Evolutionary conservation across 306 rosid genomes (phyloP).

Genomic region (Potentilla sterilis): DNA sequence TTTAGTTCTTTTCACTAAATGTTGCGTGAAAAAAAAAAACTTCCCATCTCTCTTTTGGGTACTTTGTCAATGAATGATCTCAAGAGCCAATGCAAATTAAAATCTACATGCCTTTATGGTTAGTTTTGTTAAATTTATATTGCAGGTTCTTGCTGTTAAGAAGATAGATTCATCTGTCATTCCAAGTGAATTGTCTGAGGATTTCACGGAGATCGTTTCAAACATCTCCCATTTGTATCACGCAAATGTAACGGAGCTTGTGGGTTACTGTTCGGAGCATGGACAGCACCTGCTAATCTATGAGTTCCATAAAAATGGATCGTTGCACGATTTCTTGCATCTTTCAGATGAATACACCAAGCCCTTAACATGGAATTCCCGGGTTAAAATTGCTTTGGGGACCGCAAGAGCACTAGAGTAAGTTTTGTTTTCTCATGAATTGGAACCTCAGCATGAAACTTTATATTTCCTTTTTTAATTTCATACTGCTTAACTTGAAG

Average conservation of each 20-base stretch:
- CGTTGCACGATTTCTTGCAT: conserved; percentile 86
- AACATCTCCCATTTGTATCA: conserved; percentile 77
- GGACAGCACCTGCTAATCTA: conserved; percentile 85
- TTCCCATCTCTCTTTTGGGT: not conserved
- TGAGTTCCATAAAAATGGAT: conserved; percentile 85
- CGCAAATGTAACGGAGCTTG: conserved; percentile 84
- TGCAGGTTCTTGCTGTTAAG: conserved; percentile 91
- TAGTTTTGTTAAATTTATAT: conserved; percentile 23
- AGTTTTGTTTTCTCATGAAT: conserved; percentile 28
- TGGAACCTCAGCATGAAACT: not conserved
- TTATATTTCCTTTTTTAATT: not conserved
- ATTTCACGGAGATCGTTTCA: conserved; percentile 69
- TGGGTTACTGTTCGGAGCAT: conserved; percentile 96
- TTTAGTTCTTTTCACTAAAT: conserved; percentile 4
- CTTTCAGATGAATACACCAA: conserved; percentile 75
- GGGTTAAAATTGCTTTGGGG: conserved; percentile 96
- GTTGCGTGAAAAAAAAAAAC: not conserved
- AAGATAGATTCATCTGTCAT: conserved; percentile 81
- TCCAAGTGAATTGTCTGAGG: conserved; percentile 48
- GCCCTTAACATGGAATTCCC: conserved; percentile 94
- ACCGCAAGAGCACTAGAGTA: conserved; percentile 97
- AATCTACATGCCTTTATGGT: not conserved
- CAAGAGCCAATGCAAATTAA: not conserved
- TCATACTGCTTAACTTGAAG: not conserved
- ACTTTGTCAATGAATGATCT: not conserved